Evolutionary conservation across 1,284 basidiomycete species (phyloP).

Genomic region (Sanghuangporus sanghuang): DNA sequence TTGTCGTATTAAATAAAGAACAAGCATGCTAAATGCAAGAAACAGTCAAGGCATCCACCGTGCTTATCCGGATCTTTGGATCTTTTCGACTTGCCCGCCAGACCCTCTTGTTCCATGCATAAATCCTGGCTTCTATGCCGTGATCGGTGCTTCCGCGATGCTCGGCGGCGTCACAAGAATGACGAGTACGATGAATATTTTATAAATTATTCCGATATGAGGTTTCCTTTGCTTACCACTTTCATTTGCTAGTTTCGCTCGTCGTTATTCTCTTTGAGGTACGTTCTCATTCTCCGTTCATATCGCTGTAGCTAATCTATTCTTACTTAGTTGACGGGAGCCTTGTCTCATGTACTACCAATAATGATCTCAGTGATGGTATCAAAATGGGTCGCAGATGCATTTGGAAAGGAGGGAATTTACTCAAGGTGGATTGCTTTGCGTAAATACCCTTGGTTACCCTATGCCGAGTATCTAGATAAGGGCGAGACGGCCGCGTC

Average conservation of each 20-base stretch:
- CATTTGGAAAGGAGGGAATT: constrained; percentile 67
- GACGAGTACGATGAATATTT: constrained; percentile 52
- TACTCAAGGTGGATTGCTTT: constrained; percentile 72
- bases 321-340: constrained; percentile 50
- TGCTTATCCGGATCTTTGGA: constrained; percentile 56
- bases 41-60: constrained; percentile 60
- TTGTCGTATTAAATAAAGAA: neutral
- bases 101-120: constrained; percentile 65
- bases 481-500: constrained; percentile 56
- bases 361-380: constrained; percentile 77
- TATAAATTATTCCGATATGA: neutral
- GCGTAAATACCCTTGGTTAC: constrained; percentile 69
- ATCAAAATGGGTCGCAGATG: constrained; percentile 72
- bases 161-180: constrained; percentile 78
- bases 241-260: constrained; percentile 47
- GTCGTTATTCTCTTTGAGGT: constrained; percentile 74
- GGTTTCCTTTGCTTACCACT: neutral
- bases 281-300: constrained; percentile 10
- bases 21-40: neutral
- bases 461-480: constrained; percentile 64
- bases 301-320: constrained; percentile 7
- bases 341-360: constrained; percentile 70
- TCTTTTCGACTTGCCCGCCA: constrained; percentile 65
- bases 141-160: constrained; percentile 79
- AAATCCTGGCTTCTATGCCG: constrained; percentile 78